Base-by-base conservation (phyloP, 2,329 filamentous ascomycete species). In the Chaetomiaceae sp. region DNA sequence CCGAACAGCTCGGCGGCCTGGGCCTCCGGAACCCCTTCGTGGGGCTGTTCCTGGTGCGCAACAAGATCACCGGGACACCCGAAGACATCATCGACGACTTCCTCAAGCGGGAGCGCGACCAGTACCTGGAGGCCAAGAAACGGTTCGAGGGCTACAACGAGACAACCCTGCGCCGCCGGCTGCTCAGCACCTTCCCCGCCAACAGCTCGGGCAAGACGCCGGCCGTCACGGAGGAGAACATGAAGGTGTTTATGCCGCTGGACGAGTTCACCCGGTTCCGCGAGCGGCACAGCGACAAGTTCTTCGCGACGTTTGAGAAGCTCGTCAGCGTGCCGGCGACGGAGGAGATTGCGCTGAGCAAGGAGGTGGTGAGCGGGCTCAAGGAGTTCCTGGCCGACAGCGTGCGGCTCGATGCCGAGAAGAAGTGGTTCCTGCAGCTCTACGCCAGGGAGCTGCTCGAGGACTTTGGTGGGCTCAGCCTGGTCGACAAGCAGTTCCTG, bases 1-100 rank as follows among this genome's bases (percentile, higher is more conserved):
- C 74, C 0, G 66, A 70, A 30, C 62, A 70, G 38, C 62, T 76
- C 2, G 74, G 74, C 9, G 74, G 74, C 0, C 65, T 77, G 0
- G 73, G 68, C 0, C 60, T 77, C 3, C 66, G 67, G 5, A 76
- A 75, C 54, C 74, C 73, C 0, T 74, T 76, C 57, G 63, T 75
- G 17, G 57, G 64, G 2, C 60, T 71, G 13, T 66, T 74, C 43
- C 60, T 70, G 4, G 61, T 70, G 35, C 65, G 67, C 39, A 61
- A 70, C 4, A 44, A 57, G 10, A 40, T 60, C 23, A 48, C 35
- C 16, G 14, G 58, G 7, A 53, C 51, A 1, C 66, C 66, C 3
- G 41, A 57, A 2, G 51, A 62, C 8, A 51, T 60, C 8, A 45
- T 68, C 19, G 38, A 55, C 2, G 40, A 55, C 2, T 68, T 60